These are phyloP conservation scores for Reticulascus tulasneorum DNA, from an alignment of 2,329 filamentous ascomycete species.

Conservation along the genomic window DNA sequence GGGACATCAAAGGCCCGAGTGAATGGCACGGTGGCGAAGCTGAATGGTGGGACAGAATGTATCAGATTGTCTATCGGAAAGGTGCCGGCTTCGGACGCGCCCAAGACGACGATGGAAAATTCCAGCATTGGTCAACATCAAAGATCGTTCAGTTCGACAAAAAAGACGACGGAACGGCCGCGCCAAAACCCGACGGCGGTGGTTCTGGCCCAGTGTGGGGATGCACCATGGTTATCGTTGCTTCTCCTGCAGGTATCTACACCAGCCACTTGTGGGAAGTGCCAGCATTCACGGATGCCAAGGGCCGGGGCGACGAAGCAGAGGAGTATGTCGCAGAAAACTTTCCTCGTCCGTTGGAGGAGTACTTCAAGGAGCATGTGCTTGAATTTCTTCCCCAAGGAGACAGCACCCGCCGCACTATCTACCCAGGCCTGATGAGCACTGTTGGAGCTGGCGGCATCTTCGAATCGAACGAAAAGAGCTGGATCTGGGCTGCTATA, in stretches of 20 bases:
- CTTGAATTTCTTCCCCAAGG: no score
- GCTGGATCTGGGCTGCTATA: conserved; percentile 8
- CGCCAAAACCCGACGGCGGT: conserved; percentile 7
- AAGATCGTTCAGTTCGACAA: not conserved
- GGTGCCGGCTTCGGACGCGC: conserved; percentile 1
- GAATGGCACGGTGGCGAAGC: not conserved
- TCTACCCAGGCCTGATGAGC: conserved; percentile 3
- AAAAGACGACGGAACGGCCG: conserved; percentile 1
- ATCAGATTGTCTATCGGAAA: not conserved
- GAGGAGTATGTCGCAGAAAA: no score
- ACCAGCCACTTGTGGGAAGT: conserved; percentile 14
- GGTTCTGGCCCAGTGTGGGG: conserved; percentile 13
- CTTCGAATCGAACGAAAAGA: conserved; percentile 5
- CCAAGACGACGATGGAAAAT: not conserved
- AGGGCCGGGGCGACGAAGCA: not conserved
- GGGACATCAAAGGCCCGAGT: not conserved
- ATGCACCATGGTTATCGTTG: conserved; percentile 10
- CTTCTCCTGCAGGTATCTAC: conserved; percentile 10
- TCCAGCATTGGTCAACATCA: conserved; percentile 5
- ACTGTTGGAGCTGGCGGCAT: not conserved
- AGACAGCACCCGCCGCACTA: no score
- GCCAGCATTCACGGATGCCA: conserved; percentile 2
- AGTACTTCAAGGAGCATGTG: conserved; percentile 6
- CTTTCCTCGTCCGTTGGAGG: not conserved
- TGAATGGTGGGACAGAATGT: conserved; percentile 2